A percentile compares a stretch with the other conserved stretches of the same genome.
phyloP scores from a whole-genome alignment of 2,329 filamentous ascomycete species.

The Ilyonectria destructans region DNA sequence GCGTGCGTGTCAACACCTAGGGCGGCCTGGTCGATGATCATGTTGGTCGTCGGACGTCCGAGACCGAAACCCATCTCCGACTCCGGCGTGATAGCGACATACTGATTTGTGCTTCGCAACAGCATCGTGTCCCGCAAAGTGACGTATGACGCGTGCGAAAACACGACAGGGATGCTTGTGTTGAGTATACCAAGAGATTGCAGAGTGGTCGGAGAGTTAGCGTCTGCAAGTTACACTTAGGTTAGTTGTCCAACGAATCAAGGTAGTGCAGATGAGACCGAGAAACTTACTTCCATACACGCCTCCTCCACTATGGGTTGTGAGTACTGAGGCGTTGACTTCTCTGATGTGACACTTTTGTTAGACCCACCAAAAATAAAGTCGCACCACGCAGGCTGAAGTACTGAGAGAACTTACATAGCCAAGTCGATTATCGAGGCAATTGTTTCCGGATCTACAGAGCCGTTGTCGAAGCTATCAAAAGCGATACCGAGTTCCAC shows the following conservation, averaged over 20 bases:
- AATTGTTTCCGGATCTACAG: constrained; percentile 25
- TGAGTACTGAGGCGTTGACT: constrained; percentile 62
- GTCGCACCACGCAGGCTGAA: too few species aligned
- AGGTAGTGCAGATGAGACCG: too few species aligned
- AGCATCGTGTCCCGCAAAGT: constrained; percentile 57
- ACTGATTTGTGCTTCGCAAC: constrained; percentile 66
- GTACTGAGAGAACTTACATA: constrained; percentile 23
- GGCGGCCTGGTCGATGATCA: constrained; percentile 66
- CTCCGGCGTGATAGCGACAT: constrained; percentile 72
- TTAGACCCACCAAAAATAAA: too few species aligned
- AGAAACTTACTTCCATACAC: too few species aligned
- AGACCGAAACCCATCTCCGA: constrained; percentile 74
- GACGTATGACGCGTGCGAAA: constrained; percentile 67
- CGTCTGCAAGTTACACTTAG: too few species aligned
- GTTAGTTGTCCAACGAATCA: too few species aligned
- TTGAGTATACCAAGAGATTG: constrained; percentile 59
- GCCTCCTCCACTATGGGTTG: constrained; percentile 50
- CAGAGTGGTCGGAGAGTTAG: constrained; percentile 35
- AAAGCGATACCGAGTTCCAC: constrained; percentile 61
- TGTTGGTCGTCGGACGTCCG: constrained; percentile 60
- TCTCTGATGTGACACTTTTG: constrained; percentile 33
- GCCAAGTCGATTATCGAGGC: constrained; percentile 51
- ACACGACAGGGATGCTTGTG: constrained; percentile 64
- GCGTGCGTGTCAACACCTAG: constrained; percentile 71
- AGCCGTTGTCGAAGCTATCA: constrained; percentile 55